Base-by-base conservation (phyloP, 768 basidiomycete genomes). In the Glaciozyma antarctica region DNA sequence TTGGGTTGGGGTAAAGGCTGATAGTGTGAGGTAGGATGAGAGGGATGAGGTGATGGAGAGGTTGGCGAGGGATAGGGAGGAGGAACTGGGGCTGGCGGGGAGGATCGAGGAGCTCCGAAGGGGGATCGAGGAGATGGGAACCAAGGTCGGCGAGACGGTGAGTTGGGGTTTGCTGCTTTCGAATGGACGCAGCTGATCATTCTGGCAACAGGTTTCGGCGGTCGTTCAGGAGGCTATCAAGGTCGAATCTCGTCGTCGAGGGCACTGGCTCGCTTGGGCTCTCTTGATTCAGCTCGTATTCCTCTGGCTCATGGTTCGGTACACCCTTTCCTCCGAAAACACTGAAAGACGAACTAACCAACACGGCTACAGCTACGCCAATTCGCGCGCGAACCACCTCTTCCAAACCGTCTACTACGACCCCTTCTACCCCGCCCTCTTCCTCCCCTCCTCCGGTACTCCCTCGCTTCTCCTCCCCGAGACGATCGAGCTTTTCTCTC, bases 221-320 rank as follows among this genome's bases (percentile, higher is more conserved):
- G 60, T 52, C 1, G 60, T 68, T 32, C 45, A 41, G 22, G 21
- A 56, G 1, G 32, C 57, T 0, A 32, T 68, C 17, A 10, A 30
- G 4, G 15, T 21, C 7, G 67, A 68, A 19, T 43, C 60, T 10
- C 60, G 52, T 1, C 30, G 34, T n/a, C 56, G 67, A 0, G 17
- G 45, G 0, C 34, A 24, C 10, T 68, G 63, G 67, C 56, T 68
- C 57, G 52, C 52, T 1, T 4, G 61, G 19, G 58, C 63, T 6
- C 47, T 64, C 53, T 28, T 17, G 19, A n/a, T 64, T 19, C 67
- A 68, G 49, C 28, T 68, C 16, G 24, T 34, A 1, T 34, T 68
- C 30, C 62, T 68, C 47, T 48, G 61, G 41, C 6, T 68, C 26
- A 28, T 68, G 38, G 53, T 64, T 17, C 60, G 67, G 67, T 68